phyloP scores from a whole-genome alignment of 306 rosid species.

The Medicago lupulina region DNA sequence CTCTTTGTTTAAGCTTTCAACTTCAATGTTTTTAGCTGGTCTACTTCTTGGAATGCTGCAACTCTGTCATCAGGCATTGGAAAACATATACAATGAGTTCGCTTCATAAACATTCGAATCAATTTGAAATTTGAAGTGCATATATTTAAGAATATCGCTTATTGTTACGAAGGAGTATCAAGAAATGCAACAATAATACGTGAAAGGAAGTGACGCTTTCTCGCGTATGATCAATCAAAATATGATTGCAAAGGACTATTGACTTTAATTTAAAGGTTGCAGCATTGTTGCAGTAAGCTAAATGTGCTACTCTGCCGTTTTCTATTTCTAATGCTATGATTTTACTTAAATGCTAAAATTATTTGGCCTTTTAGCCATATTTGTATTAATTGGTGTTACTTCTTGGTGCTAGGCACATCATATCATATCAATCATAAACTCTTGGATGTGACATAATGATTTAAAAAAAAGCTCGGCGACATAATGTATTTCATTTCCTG shows the following conservation, averaged over 20 bases:
- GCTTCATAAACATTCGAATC: background rate
- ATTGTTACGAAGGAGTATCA: no score
- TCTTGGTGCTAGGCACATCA: constrained; percentile 20
- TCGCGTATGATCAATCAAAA: no score
- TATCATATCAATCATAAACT: background rate
- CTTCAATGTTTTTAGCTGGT: constrained; percentile 43
- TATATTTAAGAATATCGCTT: no score
- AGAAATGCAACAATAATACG: no score
- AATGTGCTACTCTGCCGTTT: constrained; percentile 31
- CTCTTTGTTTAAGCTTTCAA: constrained; percentile 46
- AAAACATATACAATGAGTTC: constrained; percentile 19
- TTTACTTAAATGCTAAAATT: constrained; percentile 37
- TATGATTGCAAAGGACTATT: background rate
- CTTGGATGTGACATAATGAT: background rate
- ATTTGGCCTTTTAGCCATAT: constrained; percentile 18
- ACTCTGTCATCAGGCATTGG: constrained; percentile 52
- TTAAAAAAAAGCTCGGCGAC: background rate
- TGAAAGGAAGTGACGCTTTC: no score
- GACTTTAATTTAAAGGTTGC: constrained; percentile 26
- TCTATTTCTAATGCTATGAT: constrained; percentile 28
- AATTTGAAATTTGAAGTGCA: no score
- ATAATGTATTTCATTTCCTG: background rate
- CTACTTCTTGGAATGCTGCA: constrained; percentile 58
- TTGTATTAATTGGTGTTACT: constrained; percentile 23
- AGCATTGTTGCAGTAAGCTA: constrained; percentile 1